Conservation (phyloP, 2,329 filamentous ascomycete genomes). For the Dactylellina haptotyla region DNA sequence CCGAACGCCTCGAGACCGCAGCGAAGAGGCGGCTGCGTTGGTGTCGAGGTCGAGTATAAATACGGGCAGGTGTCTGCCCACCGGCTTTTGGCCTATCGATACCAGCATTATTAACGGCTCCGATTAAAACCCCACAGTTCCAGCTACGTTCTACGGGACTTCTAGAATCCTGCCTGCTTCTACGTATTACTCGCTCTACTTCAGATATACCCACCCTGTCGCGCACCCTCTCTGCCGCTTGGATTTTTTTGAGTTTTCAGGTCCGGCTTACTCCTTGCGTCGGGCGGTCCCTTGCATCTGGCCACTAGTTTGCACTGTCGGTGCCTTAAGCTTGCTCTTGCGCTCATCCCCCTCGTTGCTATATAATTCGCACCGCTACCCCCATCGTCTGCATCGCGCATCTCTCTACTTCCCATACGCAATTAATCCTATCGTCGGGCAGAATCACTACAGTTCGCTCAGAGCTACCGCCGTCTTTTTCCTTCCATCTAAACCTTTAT, state of each 20-base stretch:
- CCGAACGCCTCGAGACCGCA: neutral
- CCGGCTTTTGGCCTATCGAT: no score
- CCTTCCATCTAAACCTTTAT: neutral
- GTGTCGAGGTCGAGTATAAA: no score
- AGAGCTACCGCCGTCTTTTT: neutral
- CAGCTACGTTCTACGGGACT: no score
- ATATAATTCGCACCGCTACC: neutral
- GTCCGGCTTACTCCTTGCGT: conserved; percentile 3
- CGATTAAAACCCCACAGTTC: no score
- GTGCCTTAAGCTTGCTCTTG: neutral
- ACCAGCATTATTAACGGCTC: no score
- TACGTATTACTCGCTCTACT: no score
- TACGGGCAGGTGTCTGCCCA: no score
- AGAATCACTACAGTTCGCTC: neutral
- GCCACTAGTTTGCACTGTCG: neutral
- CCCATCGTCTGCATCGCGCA: neutral
- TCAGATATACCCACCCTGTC: no score
- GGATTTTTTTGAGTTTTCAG: neutral
- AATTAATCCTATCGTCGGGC: no score
- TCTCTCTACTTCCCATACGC: neutral
- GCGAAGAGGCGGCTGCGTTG: no score
- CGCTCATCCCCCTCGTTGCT: neutral
- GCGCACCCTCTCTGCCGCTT: neutral
- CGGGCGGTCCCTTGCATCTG: conserved; percentile 34
- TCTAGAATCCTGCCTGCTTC: no score